Evolutionary conservation across 306 rosid species (phyloP).

Genomic region (Castanea crenata): DNA sequence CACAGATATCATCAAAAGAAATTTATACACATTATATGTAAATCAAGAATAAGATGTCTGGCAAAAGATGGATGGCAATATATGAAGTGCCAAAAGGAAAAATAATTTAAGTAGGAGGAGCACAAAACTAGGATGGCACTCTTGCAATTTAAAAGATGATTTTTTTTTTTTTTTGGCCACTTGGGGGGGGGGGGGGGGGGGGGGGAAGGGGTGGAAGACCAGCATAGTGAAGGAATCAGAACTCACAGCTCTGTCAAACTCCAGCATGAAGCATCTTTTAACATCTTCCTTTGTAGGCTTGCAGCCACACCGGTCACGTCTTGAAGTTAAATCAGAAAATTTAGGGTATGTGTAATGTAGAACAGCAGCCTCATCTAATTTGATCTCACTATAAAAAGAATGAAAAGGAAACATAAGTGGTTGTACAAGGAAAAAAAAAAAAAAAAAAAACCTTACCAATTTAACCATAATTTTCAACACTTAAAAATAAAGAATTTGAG

Average conservation of each 20-base stretch:
- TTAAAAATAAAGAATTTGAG: not conserved
- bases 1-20: not conserved
- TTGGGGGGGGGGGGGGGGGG: too few species aligned
- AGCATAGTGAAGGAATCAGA: slow-evolving; percentile 8
- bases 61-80: too few species aligned
- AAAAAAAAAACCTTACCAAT: not conserved
- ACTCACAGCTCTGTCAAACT: slow-evolving; percentile 63
- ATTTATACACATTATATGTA: too few species aligned
- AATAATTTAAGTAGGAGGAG: too few species aligned
- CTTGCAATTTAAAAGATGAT: not conserved
- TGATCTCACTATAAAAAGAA: slow-evolving; percentile 39
- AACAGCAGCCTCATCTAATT: slow-evolving; percentile 60
- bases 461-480: slow-evolving; percentile 2
- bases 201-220: not conserved
- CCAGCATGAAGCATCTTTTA: slow-evolving; percentile 71
- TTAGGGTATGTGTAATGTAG: slow-evolving; percentile 59
- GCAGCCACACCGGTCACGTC: slow-evolving; percentile 64
- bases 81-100: too few species aligned
- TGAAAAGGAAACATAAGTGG: slow-evolving; percentile 6
- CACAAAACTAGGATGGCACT: too few species aligned
- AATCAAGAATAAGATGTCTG: too few species aligned
- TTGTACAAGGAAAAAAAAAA: slow-evolving; percentile 2
- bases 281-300: slow-evolving; percentile 67
- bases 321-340: slow-evolving; percentile 64
- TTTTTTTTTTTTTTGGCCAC: too few species aligned